Evolutionary conservation across 306 rosid genomes (phyloP).

Genomic region (Quercus berberidifolia): DNA sequence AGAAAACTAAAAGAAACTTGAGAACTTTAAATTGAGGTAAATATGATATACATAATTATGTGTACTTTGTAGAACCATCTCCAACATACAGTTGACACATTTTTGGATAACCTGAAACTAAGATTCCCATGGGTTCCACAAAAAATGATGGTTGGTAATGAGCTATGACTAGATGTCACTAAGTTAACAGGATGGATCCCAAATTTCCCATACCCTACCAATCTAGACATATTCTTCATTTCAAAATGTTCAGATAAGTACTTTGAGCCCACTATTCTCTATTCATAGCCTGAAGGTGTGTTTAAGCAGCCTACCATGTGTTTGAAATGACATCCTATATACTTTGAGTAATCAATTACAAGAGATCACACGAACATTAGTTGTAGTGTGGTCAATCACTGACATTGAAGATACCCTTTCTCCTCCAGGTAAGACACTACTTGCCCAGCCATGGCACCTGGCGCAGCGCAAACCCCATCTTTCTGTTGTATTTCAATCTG

Average conservation of each 20-base stretch:
- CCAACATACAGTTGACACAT: background rate
- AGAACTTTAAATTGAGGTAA: background rate
- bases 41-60: background rate
- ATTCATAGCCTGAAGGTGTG: background rate
- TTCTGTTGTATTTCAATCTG: slow-evolving; percentile 63
- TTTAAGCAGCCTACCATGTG: background rate
- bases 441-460: slow-evolving; percentile 56
- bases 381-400: slow-evolving; percentile 13
- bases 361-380: background rate
- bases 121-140: background rate
- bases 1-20: background rate
- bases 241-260: background rate
- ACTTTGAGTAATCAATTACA: slow-evolving; percentile 2
- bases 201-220: background rate
- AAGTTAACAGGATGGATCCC: background rate
- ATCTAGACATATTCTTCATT: background rate
- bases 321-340: slow-evolving; percentile 7
- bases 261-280: background rate
- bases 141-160: background rate
- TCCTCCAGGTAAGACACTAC: slow-evolving; percentile 65
- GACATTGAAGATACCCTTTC: slow-evolving; percentile 57
- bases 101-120: background rate
- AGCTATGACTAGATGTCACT: background rate
- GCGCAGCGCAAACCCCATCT: slow-evolving; percentile 55
- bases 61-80: background rate